phyloP scores from a whole-genome alignment of 2,329 filamentous ascomycete species.

The Ceratocystis huliohia region DNA sequence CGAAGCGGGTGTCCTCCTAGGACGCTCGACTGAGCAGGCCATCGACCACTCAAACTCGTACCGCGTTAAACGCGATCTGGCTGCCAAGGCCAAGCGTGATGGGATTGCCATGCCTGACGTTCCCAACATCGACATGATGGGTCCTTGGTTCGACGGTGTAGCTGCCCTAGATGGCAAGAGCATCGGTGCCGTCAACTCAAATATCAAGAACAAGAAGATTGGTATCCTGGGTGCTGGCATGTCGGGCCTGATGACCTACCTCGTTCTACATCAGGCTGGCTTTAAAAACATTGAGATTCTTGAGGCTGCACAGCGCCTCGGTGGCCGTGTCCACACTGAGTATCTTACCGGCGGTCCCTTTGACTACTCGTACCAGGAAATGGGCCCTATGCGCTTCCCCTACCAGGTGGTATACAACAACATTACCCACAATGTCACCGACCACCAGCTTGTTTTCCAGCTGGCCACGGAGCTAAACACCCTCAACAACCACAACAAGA shows the following conservation, averaged over 20 bases:
- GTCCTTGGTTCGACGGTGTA: slow-evolving; percentile 54
- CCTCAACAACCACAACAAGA: slow-evolving; percentile 40
- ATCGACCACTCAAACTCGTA: slow-evolving; percentile 21
- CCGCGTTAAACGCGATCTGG: slow-evolving; percentile 9
- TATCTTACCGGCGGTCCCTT: slow-evolving; percentile 49
- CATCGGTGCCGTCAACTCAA: slow-evolving; percentile 33
- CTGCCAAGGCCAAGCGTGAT: slow-evolving; percentile 24
- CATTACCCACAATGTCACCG: slow-evolving; percentile 45
- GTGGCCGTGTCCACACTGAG: slow-evolving; percentile 50
- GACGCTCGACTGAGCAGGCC: slow-evolving; percentile 26
- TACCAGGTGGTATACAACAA: slow-evolving; percentile 41
- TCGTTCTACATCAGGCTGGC: slow-evolving; percentile 39
- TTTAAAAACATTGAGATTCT: slow-evolving; percentile 49
- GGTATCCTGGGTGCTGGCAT: slow-evolving; percentile 55
- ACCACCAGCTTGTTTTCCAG: slow-evolving; percentile 53
- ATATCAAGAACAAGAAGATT: slow-evolving; percentile 45
- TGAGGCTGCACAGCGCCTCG: slow-evolving; percentile 47
- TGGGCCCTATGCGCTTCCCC: slow-evolving; percentile 54
- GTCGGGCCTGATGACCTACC: slow-evolving; percentile 48
- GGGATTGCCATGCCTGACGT: slow-evolving; percentile 38
- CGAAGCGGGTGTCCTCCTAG: slow-evolving; percentile 24
- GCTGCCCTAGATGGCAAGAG: slow-evolving; percentile 41
- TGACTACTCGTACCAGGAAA: slow-evolving; percentile 55
- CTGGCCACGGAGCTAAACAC: slow-evolving; percentile 47
- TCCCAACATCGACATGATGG: slow-evolving; percentile 27